A percentile compares a stretch with the other conserved stretches of the same genome.
phyloP scores from a whole-genome alignment of 2,329 filamentous ascomycete genomes.

The Xylariomycetidae sp. region DNA sequence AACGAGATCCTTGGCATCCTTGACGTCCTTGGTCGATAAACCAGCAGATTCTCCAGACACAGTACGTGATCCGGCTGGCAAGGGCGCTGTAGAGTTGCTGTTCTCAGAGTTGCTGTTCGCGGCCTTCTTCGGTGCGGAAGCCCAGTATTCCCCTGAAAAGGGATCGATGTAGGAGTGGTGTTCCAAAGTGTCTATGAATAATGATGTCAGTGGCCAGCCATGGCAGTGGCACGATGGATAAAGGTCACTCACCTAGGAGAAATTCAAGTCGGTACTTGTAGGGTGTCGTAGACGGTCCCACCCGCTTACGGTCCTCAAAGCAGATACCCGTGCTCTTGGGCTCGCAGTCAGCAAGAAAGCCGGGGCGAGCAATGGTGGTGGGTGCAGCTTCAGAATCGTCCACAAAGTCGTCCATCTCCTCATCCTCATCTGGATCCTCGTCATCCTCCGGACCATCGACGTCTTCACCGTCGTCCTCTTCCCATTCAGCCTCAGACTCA shows the following conservation, averaged over 20 bases:
- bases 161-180: conserved; percentile 65
- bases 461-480: conserved; percentile 59
- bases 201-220: too few species aligned
- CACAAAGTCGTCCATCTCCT: conserved; percentile 84
- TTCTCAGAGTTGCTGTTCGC: conserved; percentile 17
- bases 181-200: conserved; percentile 43
- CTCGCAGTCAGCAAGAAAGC: conserved; percentile 56
- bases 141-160: conserved; percentile 79
- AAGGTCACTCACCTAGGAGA: conserved; percentile 54
- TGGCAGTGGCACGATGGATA: too few species aligned
- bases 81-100: conserved; percentile 17
- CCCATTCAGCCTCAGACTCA: conserved; percentile 81
- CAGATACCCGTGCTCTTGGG: conserved; percentile 75
- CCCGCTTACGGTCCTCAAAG: conserved; percentile 60
- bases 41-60: conserved; percentile 5
- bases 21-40: conserved; percentile 2
- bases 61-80: conserved; percentile 3
- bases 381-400: conserved; percentile 72
- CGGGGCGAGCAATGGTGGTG: conserved; percentile 27
- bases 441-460: conserved; percentile 58
- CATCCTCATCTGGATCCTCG: conserved; percentile 62
- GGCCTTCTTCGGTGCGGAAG: conserved; percentile 28
- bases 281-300: conserved; percentile 42
- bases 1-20: conserved; percentile 36
- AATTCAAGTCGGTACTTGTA: conserved; percentile 67